Evolutionary conservation across 2,329 filamentous ascomycete species (phyloP), one percentile per base, ranked within the genome.

Genomic region (Pestalotiopsis sp.): DNA sequence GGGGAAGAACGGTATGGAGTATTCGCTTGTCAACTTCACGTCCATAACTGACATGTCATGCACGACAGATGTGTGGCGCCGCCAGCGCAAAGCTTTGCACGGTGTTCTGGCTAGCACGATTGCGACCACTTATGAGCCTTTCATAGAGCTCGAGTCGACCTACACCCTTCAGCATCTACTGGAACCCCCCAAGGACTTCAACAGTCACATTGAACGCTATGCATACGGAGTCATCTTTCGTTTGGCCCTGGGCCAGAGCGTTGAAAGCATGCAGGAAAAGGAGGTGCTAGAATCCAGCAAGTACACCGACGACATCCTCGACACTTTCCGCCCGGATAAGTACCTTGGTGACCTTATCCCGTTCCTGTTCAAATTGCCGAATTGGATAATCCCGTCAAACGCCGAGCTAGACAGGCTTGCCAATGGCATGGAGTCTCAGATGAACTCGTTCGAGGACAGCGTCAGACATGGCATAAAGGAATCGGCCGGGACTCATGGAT

Each of bases 141-240:
- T 63, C 65, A 67, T 67, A 11, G 59, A 38, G 17, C 20, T 56
- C 3, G 65, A 63, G 40, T 67, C 59, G 22, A 63, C 65, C 3
- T 63, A 56, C 30, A 35, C 59, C 17, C 57, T 67, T 7, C 1
- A 39, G 20, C 35, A 57, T 20, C 59, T 67, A 14, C 39, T 67
- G 13, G 17, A 30, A 24, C 40, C 57, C 7, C 65, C 59, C 13
- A 24, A 40, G 20, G 22, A 48, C 65, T 63, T 67, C 26, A 52
- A 63, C 17, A 56, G 44, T 9, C 59, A 64, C 30, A 17, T 67
- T 7, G 24, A 56, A 20, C 20, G 40, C 24, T 63, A 62, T 57
- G 48, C 59, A 9, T 67, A 63, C 24, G 58, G 58, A 26, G 40
- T 67, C 17, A 38, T 67, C 14, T 55, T 38, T 24, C 57, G 65